Evolutionary conservation across 1,284 basidiomycete species (phyloP), one percentile per base, ranked within the genome.

Genomic region (Psilocybe mexicana): DNA sequence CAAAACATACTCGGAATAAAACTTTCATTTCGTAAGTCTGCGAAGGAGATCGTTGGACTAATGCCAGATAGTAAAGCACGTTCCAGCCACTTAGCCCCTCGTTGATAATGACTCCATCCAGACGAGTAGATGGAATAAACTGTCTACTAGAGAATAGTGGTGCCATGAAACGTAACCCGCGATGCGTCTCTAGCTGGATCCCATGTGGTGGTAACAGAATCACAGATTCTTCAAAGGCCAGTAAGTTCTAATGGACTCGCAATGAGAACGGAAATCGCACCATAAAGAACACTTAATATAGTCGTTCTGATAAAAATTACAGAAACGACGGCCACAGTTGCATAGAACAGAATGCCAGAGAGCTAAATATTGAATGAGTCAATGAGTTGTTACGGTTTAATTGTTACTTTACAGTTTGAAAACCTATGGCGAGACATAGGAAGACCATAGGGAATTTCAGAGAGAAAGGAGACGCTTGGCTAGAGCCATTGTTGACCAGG

Each of bases 61-160:
- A 78, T 2, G 79, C 84, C 8, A 91, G 72, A 67, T 90, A 91
- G 65, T 83, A 89, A 12, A 83, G 79, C 14, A 91, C 79, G 65
- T 87, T 76, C 89, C 89, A 92, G 52, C 87, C 73, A 7, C 72
- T 76, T 14, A 92, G 70, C 2, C 84, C 90, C 69, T 92, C 90
- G 64, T 91, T 88, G 54, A 92, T 86, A 36, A 91, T 65, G 38
- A 89, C 76, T 60, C 90, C 87, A 48, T 80, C 76, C 28, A 92
- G 70, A 2, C 69, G 65, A 1, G 75, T 67, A 33, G 79, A 67
- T 6, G 87, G 84, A 63, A 92, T 82, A 67, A 92, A 91, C 6
- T 72, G 79, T 55, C 80, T 79, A 0, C 75, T 77, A 2, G 75
- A 75, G 45, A 74, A 73, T 3, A 87, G 63, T 2, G 81, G 70